Evolutionary conservation across 2,329 filamentous ascomycete species (phyloP).

Genomic region (Hortaea werneckii): DNA sequence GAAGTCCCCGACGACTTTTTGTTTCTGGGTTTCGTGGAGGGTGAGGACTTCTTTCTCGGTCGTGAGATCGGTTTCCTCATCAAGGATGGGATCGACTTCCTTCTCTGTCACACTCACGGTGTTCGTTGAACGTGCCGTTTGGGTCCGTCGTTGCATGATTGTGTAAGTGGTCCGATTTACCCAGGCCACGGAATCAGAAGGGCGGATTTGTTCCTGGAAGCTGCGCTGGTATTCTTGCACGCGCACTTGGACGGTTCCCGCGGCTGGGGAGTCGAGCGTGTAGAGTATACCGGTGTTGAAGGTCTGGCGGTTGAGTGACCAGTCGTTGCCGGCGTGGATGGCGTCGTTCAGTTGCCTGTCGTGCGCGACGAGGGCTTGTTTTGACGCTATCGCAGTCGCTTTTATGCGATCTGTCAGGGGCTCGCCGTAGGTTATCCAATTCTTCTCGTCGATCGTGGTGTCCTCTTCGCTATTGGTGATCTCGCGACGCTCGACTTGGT

Average conservation of each 20-base stretch:
- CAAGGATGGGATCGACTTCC: background rate
- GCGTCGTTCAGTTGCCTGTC: background rate
- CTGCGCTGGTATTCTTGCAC: constrained; percentile 3
- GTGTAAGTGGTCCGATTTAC: constrained; percentile 1
- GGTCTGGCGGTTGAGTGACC: background rate
- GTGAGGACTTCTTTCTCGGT: too few species aligned
- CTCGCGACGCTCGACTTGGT: constrained; percentile 7
- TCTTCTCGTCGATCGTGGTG: constrained; percentile 1
- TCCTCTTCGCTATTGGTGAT: constrained; percentile 4
- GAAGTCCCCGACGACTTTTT: background rate
- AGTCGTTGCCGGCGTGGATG: background rate
- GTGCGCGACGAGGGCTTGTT: background rate
- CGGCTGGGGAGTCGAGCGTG: background rate
- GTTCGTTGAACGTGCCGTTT: too few species aligned
- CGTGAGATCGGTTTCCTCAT: background rate
- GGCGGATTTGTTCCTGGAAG: constrained; percentile 3
- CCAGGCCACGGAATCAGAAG: constrained; percentile 1
- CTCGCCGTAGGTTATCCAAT: constrained; percentile 4
- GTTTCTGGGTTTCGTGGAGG: too few species aligned
- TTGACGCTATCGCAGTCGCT: constrained; percentile 3
- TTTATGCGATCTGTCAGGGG: background rate
- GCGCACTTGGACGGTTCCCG: constrained; percentile 3
- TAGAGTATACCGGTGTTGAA: background rate
- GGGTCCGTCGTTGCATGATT: constrained; percentile 2
- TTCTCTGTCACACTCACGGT: background rate